Evolutionary conservation across 768 basidiomycete genomes (phyloP), one percentile per base, ranked within the genome.

Genomic region (Lactifluus piperatus): DNA sequence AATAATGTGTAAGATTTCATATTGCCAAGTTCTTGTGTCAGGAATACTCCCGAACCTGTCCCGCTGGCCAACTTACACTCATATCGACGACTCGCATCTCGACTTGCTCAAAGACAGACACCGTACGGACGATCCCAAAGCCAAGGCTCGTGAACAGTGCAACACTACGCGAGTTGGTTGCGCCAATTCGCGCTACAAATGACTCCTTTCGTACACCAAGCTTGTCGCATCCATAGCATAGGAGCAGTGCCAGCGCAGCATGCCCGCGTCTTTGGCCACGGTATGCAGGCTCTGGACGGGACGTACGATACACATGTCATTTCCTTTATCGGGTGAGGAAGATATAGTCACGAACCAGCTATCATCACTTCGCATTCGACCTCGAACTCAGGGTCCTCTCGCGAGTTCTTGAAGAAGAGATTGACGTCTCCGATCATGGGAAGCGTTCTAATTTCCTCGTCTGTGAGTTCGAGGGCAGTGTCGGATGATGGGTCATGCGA

Each of bases 31-130:
- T n/a, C n/a, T n/a, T n/a, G n/a, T 32, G 24, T 48, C 37, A 54
- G 11, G 37, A 4, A 47, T 60, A 60, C 26, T 54, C 58, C 27
- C 39, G 54, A 27, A 51, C 54, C 22, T 32, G 34, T 52, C 59
- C 59, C 3, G 43, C 20, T 16, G 54, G 34, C 54, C 59, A 56
- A 4, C 26, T 37, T 1, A 51, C 49, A 24, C 29, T 45, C 9
- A 29, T 2, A 22, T 46, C 29, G 18, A 51, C 36, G 58, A 67
- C 71, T 27, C 87, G 80, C 82, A 97, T 79, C 73, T 95, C 93
- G 16, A 91, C 80, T 71, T 97, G 91, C 36, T 79, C 75, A 64
- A 94, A 97, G 11, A 90, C 85, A 51, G 83, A 78, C 14, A 86
- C 83, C 11, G 74, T 71, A 67, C 86, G 88, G 10, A 80, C 82